phyloP scores from a whole-genome alignment of 192 early-diverging fungal species.

The Haplosporangium gracile region DNA sequence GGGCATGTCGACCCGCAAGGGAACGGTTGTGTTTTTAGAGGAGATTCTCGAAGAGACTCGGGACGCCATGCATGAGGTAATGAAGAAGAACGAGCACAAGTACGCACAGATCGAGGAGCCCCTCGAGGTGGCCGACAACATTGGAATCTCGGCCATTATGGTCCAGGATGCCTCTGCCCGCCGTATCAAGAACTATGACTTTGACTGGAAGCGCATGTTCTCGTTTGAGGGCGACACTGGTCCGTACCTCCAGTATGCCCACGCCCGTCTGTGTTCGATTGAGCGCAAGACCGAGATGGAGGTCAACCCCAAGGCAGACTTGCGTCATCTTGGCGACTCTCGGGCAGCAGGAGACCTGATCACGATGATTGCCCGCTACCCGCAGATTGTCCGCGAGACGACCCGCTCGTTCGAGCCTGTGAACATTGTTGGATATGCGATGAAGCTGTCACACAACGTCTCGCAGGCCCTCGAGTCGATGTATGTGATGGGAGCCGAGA shows the following conservation, averaged over 20 bases:
- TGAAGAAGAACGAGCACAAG: slow-evolving; percentile 90
- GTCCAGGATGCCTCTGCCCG: slow-evolving; percentile 92
- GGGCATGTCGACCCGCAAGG: slow-evolving; percentile 97
- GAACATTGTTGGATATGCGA: slow-evolving; percentile 86
- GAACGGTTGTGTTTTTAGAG: slow-evolving; percentile 95
- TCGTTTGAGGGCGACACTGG: slow-evolving; percentile 98
- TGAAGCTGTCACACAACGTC: slow-evolving; percentile 86
- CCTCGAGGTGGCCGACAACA: slow-evolving; percentile 81
- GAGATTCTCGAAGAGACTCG: slow-evolving; percentile 92
- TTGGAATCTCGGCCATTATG: slow-evolving; percentile 94
- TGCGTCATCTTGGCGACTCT: slow-evolving; percentile 77
- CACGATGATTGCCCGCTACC: slow-evolving; percentile 84
- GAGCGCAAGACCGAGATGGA: slow-evolving; percentile 81
- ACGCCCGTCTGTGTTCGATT: slow-evolving; percentile 96
- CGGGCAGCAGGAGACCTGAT: slow-evolving; percentile 78
- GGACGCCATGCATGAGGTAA: slow-evolving; percentile 91
- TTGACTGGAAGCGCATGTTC: slow-evolving; percentile 93
- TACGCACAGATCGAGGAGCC: slow-evolving; percentile 89
- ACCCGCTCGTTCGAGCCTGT: slow-evolving; percentile 83
- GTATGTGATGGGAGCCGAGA: slow-evolving; percentile 79
- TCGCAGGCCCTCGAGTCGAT: slow-evolving; percentile 84
- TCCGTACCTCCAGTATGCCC: slow-evolving; percentile 99
- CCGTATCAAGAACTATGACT: slow-evolving; percentile 95
- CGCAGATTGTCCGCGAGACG: slow-evolving; percentile 83
- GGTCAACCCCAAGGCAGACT: slow-evolving; percentile 75